Evolutionary conservation across 371 early-diverging fungal genomes (phyloP), one percentile per base, ranked within the genome.

Genomic region (Mortierella sp.): DNA sequence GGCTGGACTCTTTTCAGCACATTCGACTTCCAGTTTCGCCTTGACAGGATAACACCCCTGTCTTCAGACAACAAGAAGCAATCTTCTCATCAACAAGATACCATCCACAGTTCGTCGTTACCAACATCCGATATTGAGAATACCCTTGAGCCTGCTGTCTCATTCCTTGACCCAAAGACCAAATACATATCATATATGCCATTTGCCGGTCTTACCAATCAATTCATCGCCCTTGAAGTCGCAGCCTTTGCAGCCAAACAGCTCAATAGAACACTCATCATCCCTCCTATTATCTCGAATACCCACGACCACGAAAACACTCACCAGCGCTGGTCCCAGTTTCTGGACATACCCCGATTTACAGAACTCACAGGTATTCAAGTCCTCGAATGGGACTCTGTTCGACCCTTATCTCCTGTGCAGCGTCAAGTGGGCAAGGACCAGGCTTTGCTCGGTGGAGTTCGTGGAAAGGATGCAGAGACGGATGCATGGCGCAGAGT

Each of bases 181-280:
- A 44, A 57, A 26, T 73, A 73, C 41, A 28, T 73, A 1, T 47
- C 68, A 1, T 72, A 26, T 41, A 23, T 72, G 34, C 67, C 73
- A 7, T 72, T 67, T 46, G 73, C 54, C 0, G 73, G 73, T 2
- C 50, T 72, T 59, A 65, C 73, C 19, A 73, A 67, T 53, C 73
- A 73, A 32, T 67, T 73, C 47, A 67, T 73, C 9, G 63, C 43
- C 34, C 42, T 73, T 23, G 57, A 73, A 32, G 7, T 24, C 11
- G 68, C 63, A 4, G 73, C 68, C 8, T 59, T 54, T 7, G 21
- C 39, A 12, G 67, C 73, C 11, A 43, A 52, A n/a, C 50, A 50
- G 30, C 51, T 73, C 9, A 73, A 73, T 55, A 24, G 73, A 17
- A 73, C 73, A 0, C 26, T 72, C 46, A 62, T 72, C 55, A 34